A percentile compares a stretch with the other conserved stretches of the same genome.
These are phyloP conservation scores for Neltuma alba DNA, from an alignment of 306 rosid species.

Conservation along the genomic window DNA sequence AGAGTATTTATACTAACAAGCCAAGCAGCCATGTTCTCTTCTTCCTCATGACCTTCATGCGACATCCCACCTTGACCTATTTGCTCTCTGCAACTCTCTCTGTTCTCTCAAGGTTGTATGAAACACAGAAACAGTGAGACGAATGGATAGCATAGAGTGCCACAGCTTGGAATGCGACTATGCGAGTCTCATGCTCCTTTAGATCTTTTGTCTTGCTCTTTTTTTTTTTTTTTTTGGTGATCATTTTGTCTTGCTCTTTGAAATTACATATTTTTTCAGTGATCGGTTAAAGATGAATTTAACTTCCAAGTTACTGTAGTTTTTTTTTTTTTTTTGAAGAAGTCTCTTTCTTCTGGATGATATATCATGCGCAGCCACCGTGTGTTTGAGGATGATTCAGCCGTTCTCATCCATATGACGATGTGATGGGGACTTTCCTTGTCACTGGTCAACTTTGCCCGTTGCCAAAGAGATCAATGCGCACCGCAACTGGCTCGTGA, in stretches of 20 bases:
- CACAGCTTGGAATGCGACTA: not conserved
- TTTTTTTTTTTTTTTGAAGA: not conserved
- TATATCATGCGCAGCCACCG: not conserved
- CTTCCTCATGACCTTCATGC: conserved; percentile 38
- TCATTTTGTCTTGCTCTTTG: too few species aligned
- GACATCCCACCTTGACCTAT: conserved; percentile 83
- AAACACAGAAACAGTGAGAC: not conserved
- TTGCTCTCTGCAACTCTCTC: conserved; percentile 24
- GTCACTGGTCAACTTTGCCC: not conserved
- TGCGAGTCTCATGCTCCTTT: not conserved
- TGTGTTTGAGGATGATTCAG: not conserved
- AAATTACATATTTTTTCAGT: too few species aligned
- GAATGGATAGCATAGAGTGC: too few species aligned
- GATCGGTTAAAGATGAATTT: not conserved
- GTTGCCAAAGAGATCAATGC: not conserved
- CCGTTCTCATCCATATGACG: conserved; percentile 8
- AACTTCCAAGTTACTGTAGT: not conserved
- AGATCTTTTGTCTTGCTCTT: not conserved
- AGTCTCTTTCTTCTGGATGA: not conserved
- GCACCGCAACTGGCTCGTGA: not conserved
- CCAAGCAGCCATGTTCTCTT: conserved; percentile 94
- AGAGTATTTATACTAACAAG: conserved; percentile 70
- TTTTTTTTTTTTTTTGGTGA: not conserved
- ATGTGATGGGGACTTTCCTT: not conserved
- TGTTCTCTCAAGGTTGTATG: not conserved